Base-by-base conservation (phyloP, 2,329 filamentous ascomycete species). In the Domatiomyces globalis region DNA sequence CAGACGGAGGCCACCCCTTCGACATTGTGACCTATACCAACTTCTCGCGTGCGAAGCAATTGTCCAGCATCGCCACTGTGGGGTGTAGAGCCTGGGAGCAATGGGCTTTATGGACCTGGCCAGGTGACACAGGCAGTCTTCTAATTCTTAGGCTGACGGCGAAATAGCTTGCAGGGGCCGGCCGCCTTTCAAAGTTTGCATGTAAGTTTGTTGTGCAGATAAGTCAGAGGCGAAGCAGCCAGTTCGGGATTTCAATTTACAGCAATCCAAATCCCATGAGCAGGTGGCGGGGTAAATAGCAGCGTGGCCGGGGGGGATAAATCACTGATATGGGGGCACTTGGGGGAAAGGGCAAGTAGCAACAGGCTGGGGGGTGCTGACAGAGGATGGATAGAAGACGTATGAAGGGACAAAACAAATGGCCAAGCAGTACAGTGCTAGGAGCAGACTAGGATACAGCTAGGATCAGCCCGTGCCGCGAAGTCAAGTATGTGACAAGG, bases 1-100 rank as follows among this genome's bases (percentile, higher is more conserved):
- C 70, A 50, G 64, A 64, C 18, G 71, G 71, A 33, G 71, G 70
- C 66, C 65, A 69, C 47, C 33, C 42, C 42, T 54, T 53, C 20
- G 49, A 48, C 58, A 58, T 61, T 27, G 52, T 52, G 50, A n/a
- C 20, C 33, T 39, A 39, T 7, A 39, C 15, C 33, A 39, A 15
- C 33, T 39, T 39, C 12, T 15, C 33, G 5, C 4, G 33, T 15
- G 12, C 33, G 15, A 15, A 39, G 33, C 33, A 15, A 15, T 12
- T 15, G 12, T 39, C 33, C 10, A 39, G 10, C 33, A 39, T 15
- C 15, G 33, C 33, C 33, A 15, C 15, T 10, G 33, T 2, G 33
- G 3, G 3, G 22, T 25, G 22, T 25, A 25, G 22, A 25, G 22
- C 22, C 22, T 25, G 3, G 3, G 22, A 25, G 48, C 8, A 27